Conservation (phyloP, 805 yeast species). For the Metschnikowia amazonensis region DNA sequence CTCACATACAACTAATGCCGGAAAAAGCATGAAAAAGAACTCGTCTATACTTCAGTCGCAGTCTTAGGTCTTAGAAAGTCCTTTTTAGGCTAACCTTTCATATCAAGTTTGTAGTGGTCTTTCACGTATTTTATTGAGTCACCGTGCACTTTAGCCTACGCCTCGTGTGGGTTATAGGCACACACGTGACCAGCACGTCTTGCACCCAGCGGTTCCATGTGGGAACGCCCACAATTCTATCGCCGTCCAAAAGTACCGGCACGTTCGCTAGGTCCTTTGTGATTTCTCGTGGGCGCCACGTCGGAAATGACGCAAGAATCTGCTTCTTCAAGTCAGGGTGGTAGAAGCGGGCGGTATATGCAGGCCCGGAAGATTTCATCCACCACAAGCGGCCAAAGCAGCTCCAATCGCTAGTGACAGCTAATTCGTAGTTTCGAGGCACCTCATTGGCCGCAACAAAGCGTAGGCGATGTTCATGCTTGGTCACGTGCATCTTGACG, state of each 20-base stretch:
- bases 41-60: no score
- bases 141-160: no score
- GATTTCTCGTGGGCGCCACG: not conserved
- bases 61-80: no score
- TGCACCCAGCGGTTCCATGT: not conserved
- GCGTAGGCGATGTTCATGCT: not conserved
- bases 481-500: not conserved
- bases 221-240: not conserved
- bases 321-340: not conserved
- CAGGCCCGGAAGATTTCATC: conserved; percentile 6
- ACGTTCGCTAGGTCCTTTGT: not conserved
- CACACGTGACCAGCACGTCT: conserved; percentile 1
- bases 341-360: conserved; percentile 3
- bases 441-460: not conserved
- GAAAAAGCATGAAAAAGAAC: no score
- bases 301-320: conserved; percentile 3
- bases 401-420: conserved; percentile 3
- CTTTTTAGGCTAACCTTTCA: no score
- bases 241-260: conserved; percentile 1
- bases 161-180: no score
- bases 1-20: no score
- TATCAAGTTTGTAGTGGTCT: no score
- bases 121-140: no score
- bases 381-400: conserved; percentile 18
- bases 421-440: not conserved